Evolutionary conservation across 495 filamentous ascomycete species (phyloP).

Genomic region (Lepraria neglecta): DNA sequence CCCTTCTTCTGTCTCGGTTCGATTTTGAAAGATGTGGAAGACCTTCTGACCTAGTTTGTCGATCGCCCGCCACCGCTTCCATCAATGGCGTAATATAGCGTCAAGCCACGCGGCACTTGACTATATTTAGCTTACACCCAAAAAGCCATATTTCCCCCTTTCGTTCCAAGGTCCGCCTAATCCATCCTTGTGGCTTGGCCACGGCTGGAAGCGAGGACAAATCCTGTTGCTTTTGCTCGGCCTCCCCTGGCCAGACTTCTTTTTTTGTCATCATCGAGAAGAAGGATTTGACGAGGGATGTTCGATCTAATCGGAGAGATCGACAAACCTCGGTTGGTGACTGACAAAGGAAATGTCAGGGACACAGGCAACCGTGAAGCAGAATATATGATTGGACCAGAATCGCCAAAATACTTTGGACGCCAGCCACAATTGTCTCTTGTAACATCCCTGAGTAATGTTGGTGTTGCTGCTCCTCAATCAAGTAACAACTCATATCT

Average conservation of each 20-base stretch:
- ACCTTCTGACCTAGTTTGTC: background rate
- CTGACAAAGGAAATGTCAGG: background rate
- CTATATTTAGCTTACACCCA: background rate
- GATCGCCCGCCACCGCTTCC: slow-evolving; percentile 8
- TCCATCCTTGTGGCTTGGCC: background rate
- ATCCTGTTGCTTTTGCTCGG: background rate
- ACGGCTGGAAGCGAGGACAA: background rate
- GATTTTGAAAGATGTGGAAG: background rate
- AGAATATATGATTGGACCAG: background rate
- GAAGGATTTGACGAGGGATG: slow-evolving; percentile 3
- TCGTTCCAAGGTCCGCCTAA: background rate
- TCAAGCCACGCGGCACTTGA: background rate
- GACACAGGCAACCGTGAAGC: background rate
- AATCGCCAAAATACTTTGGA: background rate
- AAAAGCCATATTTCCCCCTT: background rate
- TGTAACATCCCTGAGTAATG: too few species aligned
- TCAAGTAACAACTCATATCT: too few species aligned
- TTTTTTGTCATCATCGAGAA: background rate
- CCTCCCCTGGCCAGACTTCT: background rate
- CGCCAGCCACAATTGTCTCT: too few species aligned
- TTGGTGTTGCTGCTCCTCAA: too few species aligned
- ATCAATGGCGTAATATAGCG: slow-evolving; percentile 12
- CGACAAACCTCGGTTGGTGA: background rate
- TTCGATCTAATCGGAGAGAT: background rate
- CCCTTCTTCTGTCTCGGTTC: background rate